phyloP scores from a whole-genome alignment of 768 basidiomycete species.

The Trametes punicea region DNA sequence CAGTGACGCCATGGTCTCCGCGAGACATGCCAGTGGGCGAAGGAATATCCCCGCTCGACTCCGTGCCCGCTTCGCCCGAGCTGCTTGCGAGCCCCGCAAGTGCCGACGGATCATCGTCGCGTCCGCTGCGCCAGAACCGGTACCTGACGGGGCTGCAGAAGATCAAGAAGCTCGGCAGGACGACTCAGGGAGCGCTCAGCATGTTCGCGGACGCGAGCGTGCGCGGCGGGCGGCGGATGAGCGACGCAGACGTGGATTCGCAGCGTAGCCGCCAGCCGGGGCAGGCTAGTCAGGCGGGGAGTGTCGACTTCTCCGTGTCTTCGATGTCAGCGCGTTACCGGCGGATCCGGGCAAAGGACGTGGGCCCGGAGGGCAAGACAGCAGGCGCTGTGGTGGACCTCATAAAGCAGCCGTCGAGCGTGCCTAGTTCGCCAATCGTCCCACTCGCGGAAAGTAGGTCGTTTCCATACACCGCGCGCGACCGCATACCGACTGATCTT shows the following conservation, averaged over 20 bases:
- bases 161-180: constrained; percentile 34
- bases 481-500: neutral
- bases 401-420: constrained; percentile 16
- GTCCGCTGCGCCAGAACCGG: constrained; percentile 22
- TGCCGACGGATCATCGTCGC: constrained; percentile 13
- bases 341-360: constrained; percentile 12
- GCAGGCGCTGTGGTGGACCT: constrained; percentile 3
- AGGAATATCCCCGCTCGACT: constrained; percentile 2
- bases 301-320: neutral
- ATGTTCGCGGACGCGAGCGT: constrained; percentile 26
- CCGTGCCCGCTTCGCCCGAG: constrained; percentile 16
- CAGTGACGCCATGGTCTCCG: neutral
- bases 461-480: constrained; percentile 10
- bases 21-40: neutral
- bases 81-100: neutral
- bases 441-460: constrained; percentile 6
- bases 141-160: constrained; percentile 30
- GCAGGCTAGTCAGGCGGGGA: too few species aligned
- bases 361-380: constrained; percentile 1
- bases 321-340: constrained; percentile 5
- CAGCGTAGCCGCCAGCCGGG: constrained; percentile 1
- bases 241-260: constrained; percentile 16
- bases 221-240: constrained; percentile 17
- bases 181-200: constrained; percentile 30
- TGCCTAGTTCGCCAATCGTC: constrained; percentile 22